phyloP scores from a whole-genome alignment of 164 flowering plant genomes.

The Annona squamosa region DNA sequence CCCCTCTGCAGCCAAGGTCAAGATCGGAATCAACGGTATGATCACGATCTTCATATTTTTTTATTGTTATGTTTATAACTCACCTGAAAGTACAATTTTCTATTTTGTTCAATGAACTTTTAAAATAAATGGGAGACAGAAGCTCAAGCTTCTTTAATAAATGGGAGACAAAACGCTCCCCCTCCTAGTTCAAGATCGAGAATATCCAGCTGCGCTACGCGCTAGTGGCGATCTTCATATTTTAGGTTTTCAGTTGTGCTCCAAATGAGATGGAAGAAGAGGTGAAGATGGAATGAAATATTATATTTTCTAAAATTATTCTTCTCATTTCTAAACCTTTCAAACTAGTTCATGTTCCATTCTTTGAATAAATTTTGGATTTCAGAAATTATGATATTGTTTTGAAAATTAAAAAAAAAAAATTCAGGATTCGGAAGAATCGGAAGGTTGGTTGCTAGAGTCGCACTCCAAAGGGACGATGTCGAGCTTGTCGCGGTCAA shows the following conservation, averaged over 20 bases:
- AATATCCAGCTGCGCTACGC: too few relatives aligned
- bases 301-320: too few relatives aligned
- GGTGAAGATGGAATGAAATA: too few relatives aligned
- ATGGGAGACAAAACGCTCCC: too few relatives aligned
- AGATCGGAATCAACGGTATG: conserved; percentile 81
- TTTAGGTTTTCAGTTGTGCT: background rate
- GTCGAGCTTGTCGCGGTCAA: conserved; percentile 87
- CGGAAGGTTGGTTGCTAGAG: conserved; percentile 86
- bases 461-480: conserved; percentile 70
- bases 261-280: too few relatives aligned
- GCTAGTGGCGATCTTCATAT: too few relatives aligned
- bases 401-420: background rate
- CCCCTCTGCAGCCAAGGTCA: conserved; percentile 21
- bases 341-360: background rate
- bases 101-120: too few relatives aligned
- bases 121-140: too few relatives aligned
- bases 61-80: background rate
- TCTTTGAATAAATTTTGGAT: background rate
- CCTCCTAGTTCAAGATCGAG: too few relatives aligned
- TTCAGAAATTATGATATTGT: too few relatives aligned
- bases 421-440: conserved; percentile 81
- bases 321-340: background rate
- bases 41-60: background rate
- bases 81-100: too few relatives aligned
- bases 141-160: too few relatives aligned